These are phyloP conservation scores for Trichoderma citrinoviride DNA, from an alignment of 2,329 filamentous ascomycete genomes.

Conservation along the genomic window DNA sequence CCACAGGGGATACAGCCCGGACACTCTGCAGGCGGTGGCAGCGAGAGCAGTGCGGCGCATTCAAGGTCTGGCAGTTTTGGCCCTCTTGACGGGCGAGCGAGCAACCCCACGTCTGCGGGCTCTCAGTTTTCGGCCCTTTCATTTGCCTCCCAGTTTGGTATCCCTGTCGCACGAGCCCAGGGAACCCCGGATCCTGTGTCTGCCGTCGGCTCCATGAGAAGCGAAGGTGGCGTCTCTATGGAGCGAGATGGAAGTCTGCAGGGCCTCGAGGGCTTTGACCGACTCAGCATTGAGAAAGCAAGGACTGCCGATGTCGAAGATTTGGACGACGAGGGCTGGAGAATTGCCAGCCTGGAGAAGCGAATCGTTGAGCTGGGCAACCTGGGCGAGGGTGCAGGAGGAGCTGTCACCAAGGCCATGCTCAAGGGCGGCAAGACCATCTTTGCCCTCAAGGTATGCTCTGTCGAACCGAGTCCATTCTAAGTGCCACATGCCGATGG, in stretches of 20 bases:
- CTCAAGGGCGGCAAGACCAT: slow-evolving; percentile 89
- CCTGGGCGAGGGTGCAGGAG: slow-evolving; percentile 90
- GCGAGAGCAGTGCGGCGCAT: slow-evolving; percentile 74
- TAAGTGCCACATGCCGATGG: background rate
- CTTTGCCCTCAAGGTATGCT: slow-evolving; percentile 84
- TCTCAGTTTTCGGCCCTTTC: slow-evolving; percentile 82
- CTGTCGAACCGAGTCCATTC: slow-evolving; percentile 20
- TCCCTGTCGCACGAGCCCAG: slow-evolving; percentile 62
- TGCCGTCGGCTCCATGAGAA: slow-evolving; percentile 76
- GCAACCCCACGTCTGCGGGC: slow-evolving; percentile 82
- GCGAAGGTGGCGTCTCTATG: slow-evolving; percentile 72
- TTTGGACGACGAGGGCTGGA: slow-evolving; percentile 91
- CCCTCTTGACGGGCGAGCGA: slow-evolving; percentile 68
- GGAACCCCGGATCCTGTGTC: slow-evolving; percentile 82
- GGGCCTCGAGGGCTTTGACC: slow-evolving; percentile 73
- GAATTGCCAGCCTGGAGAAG: slow-evolving; percentile 84
- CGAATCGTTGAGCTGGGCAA: slow-evolving; percentile 85
- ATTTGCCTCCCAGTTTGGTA: slow-evolving; percentile 70
- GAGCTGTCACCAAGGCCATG: slow-evolving; percentile 87
- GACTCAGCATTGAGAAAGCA: slow-evolving; percentile 77
- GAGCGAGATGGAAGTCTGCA: slow-evolving; percentile 80
- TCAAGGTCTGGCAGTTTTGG: slow-evolving; percentile 84
- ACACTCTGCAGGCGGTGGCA: slow-evolving; percentile 70
- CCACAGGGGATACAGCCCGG: slow-evolving; percentile 54
- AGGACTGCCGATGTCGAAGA: slow-evolving; percentile 88